Base-by-base conservation (phyloP, 129 eudicot species). In the Mikania micrantha region DNA sequence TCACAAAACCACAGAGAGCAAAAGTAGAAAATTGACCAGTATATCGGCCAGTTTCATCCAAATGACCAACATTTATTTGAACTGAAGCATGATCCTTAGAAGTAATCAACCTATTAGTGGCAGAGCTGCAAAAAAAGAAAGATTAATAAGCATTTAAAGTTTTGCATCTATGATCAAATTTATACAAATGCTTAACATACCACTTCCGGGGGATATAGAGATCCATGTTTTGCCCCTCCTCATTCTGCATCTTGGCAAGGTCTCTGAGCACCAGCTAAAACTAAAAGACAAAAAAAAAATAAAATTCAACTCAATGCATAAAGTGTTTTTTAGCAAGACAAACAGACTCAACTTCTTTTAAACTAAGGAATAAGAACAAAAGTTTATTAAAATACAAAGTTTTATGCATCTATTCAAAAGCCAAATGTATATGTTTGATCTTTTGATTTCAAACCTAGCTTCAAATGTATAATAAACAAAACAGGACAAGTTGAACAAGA, bases 151-250 rank as follows among this genome's bases (percentile, higher is more conserved):
- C 32, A 34, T n/a, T 22, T 11, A 16, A 21, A 61, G 19, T 29
- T 7, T 47, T 9, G 9, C 31, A 16, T 17, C 31, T 5, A 59
- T 7, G 65, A 59, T 8, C 5, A 10, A 11, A 12, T 4, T 11
- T 25, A 25, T 11, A 2, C 1, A 4, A 15, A 42, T n/a, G 12
- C 25, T 29, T 16, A 48, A 69, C 77, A n/a, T 78, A 85, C 91
- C 91, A 85, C 81, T 85, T 85, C 81, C 91, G 76, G 16, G 91
- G 91, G 77, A 85, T 85, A 74, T 85, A 85, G 57, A 85, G 91
- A 67, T 85, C 91, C 85, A 79, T 77, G 70, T 82, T 82, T 45
- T 82, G 83, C 9, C 91, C 91, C 71, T 85, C 91, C 0, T 85
- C 91, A 39, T 85, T 85, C 87, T 79, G 85, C 91, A 85, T 85